Evolutionary conservation across 495 filamentous ascomycete genomes (phyloP), one percentile per base, ranked within the genome.

Genomic region (Aspergillus homomorphus): DNA sequence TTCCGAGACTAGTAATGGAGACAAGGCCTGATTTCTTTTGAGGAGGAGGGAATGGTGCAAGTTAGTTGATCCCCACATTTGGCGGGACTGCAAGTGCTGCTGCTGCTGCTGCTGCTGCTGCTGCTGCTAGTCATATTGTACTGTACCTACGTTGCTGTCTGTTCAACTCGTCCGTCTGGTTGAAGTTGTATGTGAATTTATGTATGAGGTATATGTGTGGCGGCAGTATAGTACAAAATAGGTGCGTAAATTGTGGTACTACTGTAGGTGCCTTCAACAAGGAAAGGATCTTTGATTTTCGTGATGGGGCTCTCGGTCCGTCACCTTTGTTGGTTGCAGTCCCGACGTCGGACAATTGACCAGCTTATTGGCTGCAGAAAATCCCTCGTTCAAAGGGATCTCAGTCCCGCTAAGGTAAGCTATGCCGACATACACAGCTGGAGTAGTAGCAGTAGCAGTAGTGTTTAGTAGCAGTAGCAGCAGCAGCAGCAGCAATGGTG

Each of bases 371-470:
- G 67, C 44, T 24, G 50, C 41, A 55, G 62, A 68, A 70, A 70
- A 67, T 70, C 57, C 67, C 67, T 70, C 67, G 67, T 69, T 62
- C 54, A 59, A 59, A 59, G 51, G 41, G 51, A 52, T 56, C 60
- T 58, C 52, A 55, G 26, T n/a, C n/a, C 26, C 3, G 26, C 9
- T 28, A 28, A 9, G 4, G 3, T 28, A 28, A 28, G 26, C 26
- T 28, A 28, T n/a, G n/a, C n/a, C n/a, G n/a, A n/a, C n/a, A n/a
- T n/a, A n/a, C n/a, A n/a, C n/a, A n/a, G n/a, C n/a, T n/a, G n/a
- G n/a, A n/a, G n/a, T n/a, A n/a, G n/a, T n/a, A n/a, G n/a, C n/a
- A n/a, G n/a, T n/a, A n/a, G n/a, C n/a, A n/a, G n/a, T n/a, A n/a
- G n/a, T n/a, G n/a, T n/a, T n/a, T n/a, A n/a, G n/a, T n/a, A n/a